Base-by-base conservation (phyloP, 139 green algal genomes). In the Chlamydomonas asymmetrica region DNA sequence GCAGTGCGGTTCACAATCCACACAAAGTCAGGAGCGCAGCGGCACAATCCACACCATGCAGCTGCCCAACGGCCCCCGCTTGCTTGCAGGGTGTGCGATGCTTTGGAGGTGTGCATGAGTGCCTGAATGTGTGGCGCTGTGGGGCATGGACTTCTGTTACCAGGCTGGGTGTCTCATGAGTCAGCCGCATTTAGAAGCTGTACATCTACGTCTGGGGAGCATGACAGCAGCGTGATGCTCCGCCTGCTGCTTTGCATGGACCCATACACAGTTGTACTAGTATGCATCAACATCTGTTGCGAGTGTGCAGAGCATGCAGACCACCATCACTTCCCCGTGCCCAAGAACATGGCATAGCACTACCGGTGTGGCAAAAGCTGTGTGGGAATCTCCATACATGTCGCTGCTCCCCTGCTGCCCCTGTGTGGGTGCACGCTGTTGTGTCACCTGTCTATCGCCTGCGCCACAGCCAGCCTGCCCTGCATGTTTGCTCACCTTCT, bases 401-500 rank as follows among this genome's bases (percentile, higher is more conserved):
- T 16, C 16, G 45, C 45, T 16, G 16, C 16, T 10, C 10, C 16
- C 45, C 10, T 16, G 45, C 16, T 25, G 45, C 45, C 10, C 10
- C 45, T 16, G 45, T 52, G 10, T 16, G 16, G 16, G 10, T 52
- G 45, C 10, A 52, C 10, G 45, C 45, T 16, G 10, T 45, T 31
- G 38, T 16, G 25, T 38, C 35, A 41, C 10, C 18, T 37, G 29
- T 9, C 52, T 62, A 27, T 48, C 27, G 25, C 25, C 41, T 40
- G 43, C 43, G 25, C 16, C 4, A 40, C 27, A 45, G 32, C 45
- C 43, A 32, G 16, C 41, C 65, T 61, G 65, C 16, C 20, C 41
- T 41, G 25, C 25, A 35, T 23, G 35, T 2, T 34, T n/a, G n/a
- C 48, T 2, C 38, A 59, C 71, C 63, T 87, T 87, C 71, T 80